Evolutionary conservation across 495 filamentous ascomycete species (phyloP).

Genomic region (Penicillium maclennaniae): DNA sequence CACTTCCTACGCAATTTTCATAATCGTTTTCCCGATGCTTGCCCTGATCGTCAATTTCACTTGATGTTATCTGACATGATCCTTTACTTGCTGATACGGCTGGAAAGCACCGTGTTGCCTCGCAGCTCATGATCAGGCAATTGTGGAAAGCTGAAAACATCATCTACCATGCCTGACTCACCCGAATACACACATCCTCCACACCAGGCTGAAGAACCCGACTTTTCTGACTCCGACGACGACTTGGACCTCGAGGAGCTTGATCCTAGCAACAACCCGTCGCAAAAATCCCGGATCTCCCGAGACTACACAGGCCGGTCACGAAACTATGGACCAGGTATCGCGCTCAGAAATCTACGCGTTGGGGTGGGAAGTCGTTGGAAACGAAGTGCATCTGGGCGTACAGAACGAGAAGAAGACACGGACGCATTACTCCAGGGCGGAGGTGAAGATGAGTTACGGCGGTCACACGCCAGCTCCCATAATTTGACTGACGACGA

Average conservation of each 20-base stretch:
- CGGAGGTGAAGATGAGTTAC: slow-evolving; percentile 36
- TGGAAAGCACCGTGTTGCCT: slow-evolving; percentile 3
- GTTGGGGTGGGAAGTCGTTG: slow-evolving; percentile 62
- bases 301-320: slow-evolving; percentile 36
- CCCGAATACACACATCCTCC: slow-evolving; percentile 38
- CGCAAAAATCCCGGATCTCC: slow-evolving; percentile 36
- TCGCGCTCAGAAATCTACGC: slow-evolving; percentile 68
- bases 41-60: slow-evolving; percentile 19
- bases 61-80: slow-evolving; percentile 19
- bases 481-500: slow-evolving; percentile 55
- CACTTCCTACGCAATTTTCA: background rate
- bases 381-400: slow-evolving; percentile 46
- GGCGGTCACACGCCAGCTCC: slow-evolving; percentile 47
- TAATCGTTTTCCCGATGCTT: slow-evolving; percentile 6
- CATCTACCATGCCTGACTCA: slow-evolving; percentile 35
- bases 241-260: slow-evolving; percentile 70
- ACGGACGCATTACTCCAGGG: slow-evolving; percentile 54
- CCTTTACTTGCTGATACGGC: slow-evolving; percentile 13
- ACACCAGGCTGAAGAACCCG: slow-evolving; percentile 28
- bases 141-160: slow-evolving; percentile 1
- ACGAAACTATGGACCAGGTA: slow-evolving; percentile 53
- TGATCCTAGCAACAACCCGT: slow-evolving; percentile 50
- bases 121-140: slow-evolving; percentile 5
- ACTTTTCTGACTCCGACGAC: slow-evolving; percentile 44
- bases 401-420: slow-evolving; percentile 49